Evolutionary conservation across 1,284 basidiomycete species (phyloP), one percentile per base, ranked within the genome.

Genomic region (Athelia sp.): DNA sequence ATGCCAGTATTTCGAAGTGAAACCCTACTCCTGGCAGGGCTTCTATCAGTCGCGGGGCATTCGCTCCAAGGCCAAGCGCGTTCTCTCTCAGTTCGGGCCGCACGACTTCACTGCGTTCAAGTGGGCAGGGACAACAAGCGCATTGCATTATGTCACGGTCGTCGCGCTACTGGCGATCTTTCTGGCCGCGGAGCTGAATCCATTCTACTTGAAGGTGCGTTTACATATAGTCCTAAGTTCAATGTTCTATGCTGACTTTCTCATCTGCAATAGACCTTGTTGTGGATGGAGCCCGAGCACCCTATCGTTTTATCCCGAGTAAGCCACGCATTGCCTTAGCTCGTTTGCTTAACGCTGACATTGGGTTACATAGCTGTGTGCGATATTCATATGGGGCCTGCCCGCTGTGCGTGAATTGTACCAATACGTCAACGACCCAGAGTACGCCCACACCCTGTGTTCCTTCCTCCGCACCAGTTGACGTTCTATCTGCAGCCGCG

Each of bases 211-310:
- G 46, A 91, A 91, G 75, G 87, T 82, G 54, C 51, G 66, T 57
- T 52, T 46, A 45, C 46, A 55, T 52, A 6, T 40, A n/a, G n/a
- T n/a, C n/a, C 9, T 40, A n/a, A n/a, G 18, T 44, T 15, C 22
- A 9, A 23, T 22, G 10, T 22, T 9, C 8, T 44, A 4, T 22
- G 10, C 43, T 23, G 43, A n/a, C 19, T 15, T 4, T 44, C n/a
- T n/a, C n/a, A n/a, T n/a, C n/a, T n/a, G n/a, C 4, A n/a, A 26
- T 61, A 87, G 83, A 78, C 76, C 46, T 68, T 93, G 51, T 71
- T 92, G 34, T 92, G 90, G 89, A 87, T 93, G 81, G 87, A 91
- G 58, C 90, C 90, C 24, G 84, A 90, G 61, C 88, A 91, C 64
- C 88, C 87, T 8, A 81, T 92, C 53, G 76, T 92, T 38, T 87